phyloP scores from a whole-genome alignment of 805 yeast genomes.

The Candida caryicola region DNA sequence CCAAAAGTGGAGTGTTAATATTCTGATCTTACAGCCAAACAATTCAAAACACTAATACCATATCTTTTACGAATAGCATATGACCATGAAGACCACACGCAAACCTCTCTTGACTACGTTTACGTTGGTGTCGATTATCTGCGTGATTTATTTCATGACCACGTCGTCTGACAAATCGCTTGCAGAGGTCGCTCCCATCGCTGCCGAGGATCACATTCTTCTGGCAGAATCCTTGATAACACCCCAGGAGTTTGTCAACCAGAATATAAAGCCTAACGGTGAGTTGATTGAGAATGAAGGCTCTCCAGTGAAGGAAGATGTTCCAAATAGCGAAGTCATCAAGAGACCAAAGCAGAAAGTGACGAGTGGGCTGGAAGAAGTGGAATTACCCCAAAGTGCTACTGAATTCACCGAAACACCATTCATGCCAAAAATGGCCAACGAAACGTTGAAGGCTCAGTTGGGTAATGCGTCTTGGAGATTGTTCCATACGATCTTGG shows the following conservation, averaged over 20 bases:
- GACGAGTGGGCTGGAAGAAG: background rate
- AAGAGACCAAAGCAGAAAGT: conserved; percentile 1
- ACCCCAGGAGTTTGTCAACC: background rate
- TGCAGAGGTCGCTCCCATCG: conserved; percentile 23
- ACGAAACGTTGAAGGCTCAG: conserved; percentile 76
- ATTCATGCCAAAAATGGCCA: conserved; percentile 94
- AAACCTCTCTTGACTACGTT: conserved; percentile 29
- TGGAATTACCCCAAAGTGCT: background rate
- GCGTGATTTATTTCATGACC: conserved; percentile 28
- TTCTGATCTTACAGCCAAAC: too few relatives aligned
- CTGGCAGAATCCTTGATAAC: conserved; percentile 5
- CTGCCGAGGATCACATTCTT: conserved; percentile 10
- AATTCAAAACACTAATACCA: too few relatives aligned
- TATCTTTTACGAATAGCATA: too few relatives aligned
- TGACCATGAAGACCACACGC: conserved; percentile 20
- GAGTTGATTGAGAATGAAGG: background rate
- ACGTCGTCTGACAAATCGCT: conserved; percentile 17
- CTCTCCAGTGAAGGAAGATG: background rate
- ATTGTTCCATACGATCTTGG: conserved; percentile 83
- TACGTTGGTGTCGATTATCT: conserved; percentile 20
- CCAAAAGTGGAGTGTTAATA: too few relatives aligned
- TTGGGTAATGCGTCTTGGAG: conserved; percentile 91
- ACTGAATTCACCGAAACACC: conserved; percentile 25
- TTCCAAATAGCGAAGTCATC: background rate
- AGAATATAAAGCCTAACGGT: background rate